phyloP scores from a whole-genome alignment of 2,329 filamentous ascomycete genomes.

The Sporothrix humicola region DNA sequence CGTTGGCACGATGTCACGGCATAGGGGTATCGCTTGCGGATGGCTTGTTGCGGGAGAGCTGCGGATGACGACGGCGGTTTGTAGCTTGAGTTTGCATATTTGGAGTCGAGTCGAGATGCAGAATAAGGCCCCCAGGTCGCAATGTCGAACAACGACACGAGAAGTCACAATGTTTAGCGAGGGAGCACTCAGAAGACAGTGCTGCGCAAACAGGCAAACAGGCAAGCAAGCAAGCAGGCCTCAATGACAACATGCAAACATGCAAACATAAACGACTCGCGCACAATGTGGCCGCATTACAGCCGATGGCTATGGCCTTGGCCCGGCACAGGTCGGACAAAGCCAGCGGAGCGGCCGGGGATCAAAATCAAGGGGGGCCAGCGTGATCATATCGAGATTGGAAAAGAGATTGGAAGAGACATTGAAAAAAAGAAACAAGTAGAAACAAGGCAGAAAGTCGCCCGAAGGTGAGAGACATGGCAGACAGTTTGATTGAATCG shows the following conservation, averaged over 20 bases:
- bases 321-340: constrained; percentile 22
- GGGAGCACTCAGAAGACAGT: background rate
- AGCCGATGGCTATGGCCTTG: constrained; percentile 26
- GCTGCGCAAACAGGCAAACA: background rate
- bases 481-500: background rate
- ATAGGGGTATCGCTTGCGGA: background rate
- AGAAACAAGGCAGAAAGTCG: background rate
- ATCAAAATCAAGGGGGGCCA: background rate
- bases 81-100: too few species aligned
- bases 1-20: constrained; percentile 20
- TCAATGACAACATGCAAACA: background rate
- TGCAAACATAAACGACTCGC: background rate
- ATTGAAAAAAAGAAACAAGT: background rate
- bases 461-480: background rate
- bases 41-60: background rate
- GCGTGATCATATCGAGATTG: background rate
- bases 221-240: background rate
- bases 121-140: background rate
- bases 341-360: background rate
- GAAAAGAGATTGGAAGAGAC: background rate
- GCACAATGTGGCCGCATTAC: constrained; percentile 25
- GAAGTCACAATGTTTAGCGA: background rate
- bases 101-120: background rate
- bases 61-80: background rate
- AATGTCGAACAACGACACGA: background rate